Evolutionary conservation across 2,329 filamentous ascomycete species (phyloP).

Genomic region (Claviceps sorghi): DNA sequence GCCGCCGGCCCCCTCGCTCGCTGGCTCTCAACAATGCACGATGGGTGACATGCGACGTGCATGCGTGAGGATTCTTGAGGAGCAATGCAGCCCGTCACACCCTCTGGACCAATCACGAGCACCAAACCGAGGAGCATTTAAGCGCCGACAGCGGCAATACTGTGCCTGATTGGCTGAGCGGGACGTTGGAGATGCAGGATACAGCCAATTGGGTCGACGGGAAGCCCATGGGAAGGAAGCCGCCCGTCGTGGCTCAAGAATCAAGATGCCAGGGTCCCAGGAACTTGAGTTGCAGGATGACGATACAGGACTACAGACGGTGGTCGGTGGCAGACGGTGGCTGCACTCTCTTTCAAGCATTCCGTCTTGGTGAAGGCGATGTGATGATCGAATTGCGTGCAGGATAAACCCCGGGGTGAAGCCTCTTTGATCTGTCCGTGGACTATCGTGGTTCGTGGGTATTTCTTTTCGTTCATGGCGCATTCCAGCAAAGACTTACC

Average conservation of each 20-base stretch:
- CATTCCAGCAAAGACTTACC: too few relatives aligned
- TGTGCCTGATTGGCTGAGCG: constrained; percentile 14
- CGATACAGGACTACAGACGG: too few relatives aligned
- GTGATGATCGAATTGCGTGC: too few relatives aligned
- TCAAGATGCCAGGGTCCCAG: neutral
- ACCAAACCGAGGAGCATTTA: constrained; percentile 11
- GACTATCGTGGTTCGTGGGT: too few relatives aligned
- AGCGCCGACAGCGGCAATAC: constrained; percentile 17
- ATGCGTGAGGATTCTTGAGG: neutral
- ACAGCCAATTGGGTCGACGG: constrained; percentile 12
- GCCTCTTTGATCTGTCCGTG: too few relatives aligned
- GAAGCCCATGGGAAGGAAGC: neutral
- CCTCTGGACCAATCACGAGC: constrained; percentile 14
- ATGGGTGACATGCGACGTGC: neutral
- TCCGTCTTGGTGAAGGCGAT: too few relatives aligned
- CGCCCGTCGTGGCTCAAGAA: neutral
- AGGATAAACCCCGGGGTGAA: too few relatives aligned
- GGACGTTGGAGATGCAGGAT: constrained; percentile 8
- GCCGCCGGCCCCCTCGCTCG: neutral
- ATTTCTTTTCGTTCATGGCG: too few relatives aligned
- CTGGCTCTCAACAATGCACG: neutral
- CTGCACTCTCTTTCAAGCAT: too few relatives aligned
- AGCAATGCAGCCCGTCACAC: constrained; percentile 4
- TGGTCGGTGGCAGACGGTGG: too few relatives aligned
- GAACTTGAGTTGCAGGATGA: neutral